Evolutionary conservation across 352 stramenopile species (phyloP), one percentile per base, ranked within the genome.

Genomic region (Pythium phragmiticola): DNA sequence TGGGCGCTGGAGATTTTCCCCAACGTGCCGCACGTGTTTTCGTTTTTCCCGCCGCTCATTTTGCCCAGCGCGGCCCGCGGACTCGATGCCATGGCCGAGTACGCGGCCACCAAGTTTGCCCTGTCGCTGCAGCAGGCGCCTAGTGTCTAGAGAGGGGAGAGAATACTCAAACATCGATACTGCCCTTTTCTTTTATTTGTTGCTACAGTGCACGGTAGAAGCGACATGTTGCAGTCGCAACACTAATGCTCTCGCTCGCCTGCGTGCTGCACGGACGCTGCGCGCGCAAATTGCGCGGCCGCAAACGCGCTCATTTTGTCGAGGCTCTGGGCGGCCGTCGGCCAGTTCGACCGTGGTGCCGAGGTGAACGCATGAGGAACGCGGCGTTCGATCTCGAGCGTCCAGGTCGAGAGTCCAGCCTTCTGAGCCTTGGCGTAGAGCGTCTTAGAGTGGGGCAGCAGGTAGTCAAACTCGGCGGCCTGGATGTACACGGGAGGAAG

Each of bases 1-100:
- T 67, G 55, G 55, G 63, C 81, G 55, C 26, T 87, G 48, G 77
- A 90, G 51, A 50, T 86, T 16, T 77, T 87, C 36, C 26, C 48
- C 3, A 69, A 76, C 65, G 79, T 90, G 69, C 77, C 79, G 3
- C 82, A 90, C 51, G 76, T 84, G 13, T 90, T 90, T 70, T 82
- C 72, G 3, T 50, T 79, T 0, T 77, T 84, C 43, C 77, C 79
- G 2, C 66, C 74, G 23, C 65, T 66, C 8, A 63, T 85, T 26
- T 61, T 90, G 43, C 78, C 82, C 4, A 60, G 85, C 48, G 76
- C 74, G 11, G 70, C 66, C 14, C 66, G 77, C 6, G 78, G 77
- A 2, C 69, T 87, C 11, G 39, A 78, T 6, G 54, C 54, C 33
- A 74, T 86, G 45, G 76, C 73, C 7, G 65, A 21, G 7, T 90